Conservation (phyloP, 2,329 filamentous ascomycete species). For the Aspergillus sp. region DNA sequence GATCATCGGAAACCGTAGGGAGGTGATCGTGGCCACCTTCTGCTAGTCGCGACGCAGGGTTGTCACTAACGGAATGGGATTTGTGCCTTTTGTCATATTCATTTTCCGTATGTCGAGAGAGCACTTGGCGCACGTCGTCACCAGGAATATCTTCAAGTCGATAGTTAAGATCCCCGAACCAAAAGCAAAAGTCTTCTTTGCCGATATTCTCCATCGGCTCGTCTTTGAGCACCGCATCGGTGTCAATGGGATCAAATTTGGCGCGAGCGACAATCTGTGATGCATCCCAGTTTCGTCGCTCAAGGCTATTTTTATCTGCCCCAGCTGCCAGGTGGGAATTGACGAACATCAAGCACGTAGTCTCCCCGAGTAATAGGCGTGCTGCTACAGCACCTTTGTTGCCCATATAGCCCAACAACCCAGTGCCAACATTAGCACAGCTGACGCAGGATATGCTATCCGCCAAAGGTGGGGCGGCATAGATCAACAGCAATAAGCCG, state of each 20-base stretch:
- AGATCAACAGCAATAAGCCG: slow-evolving; percentile 79
- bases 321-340: slow-evolving; percentile 92
- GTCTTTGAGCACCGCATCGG: slow-evolving; percentile 62
- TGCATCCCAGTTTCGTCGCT: slow-evolving; percentile 87
- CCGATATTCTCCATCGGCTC: slow-evolving; percentile 64
- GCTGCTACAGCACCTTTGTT: slow-evolving; percentile 91
- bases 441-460: slow-evolving; percentile 77
- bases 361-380: slow-evolving; percentile 82
- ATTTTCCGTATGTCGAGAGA: slow-evolving; percentile 78
- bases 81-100: slow-evolving; percentile 64
- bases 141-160: slow-evolving; percentile 83
- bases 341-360: slow-evolving; percentile 82
- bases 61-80: slow-evolving; percentile 9
- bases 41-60: background rate
- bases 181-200: slow-evolving; percentile 91
- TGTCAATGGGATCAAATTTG: slow-evolving; percentile 72
- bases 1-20: slow-evolving; percentile 53
- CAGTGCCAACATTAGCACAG: slow-evolving; percentile 80
- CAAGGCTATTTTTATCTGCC: slow-evolving; percentile 71
- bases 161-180: slow-evolving; percentile 96
- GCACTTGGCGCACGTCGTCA: slow-evolving; percentile 80
- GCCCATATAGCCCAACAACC: slow-evolving; percentile 86
- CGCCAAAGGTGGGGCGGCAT: slow-evolving; percentile 74
- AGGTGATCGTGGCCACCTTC: slow-evolving; percentile 1
- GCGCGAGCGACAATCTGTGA: slow-evolving; percentile 73